Evolutionary conservation across 371 early-diverging fungal species (phyloP).

Genomic region (Lichtheimia ornata): DNA sequence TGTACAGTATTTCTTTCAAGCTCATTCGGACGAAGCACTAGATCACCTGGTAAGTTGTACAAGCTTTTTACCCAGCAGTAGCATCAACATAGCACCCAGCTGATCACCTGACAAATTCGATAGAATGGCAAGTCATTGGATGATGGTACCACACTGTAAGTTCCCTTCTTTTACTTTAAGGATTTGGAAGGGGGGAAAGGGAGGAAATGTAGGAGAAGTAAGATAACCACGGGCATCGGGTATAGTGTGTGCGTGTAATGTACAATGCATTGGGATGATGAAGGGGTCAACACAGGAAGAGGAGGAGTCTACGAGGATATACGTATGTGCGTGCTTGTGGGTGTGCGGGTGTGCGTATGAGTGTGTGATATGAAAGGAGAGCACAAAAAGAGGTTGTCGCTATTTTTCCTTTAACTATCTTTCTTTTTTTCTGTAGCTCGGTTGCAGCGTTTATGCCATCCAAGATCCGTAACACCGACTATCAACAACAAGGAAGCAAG

Average conservation of each 20-base stretch:
- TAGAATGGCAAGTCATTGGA: slow-evolving; percentile 15
- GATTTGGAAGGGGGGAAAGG: not conserved
- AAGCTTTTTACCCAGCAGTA: slow-evolving; percentile 3
- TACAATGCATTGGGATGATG: too few relatives aligned
- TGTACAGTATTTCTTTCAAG: slow-evolving; percentile 38
- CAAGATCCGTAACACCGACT: slow-evolving; percentile 9
- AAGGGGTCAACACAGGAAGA: too few relatives aligned
- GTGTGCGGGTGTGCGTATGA: too few relatives aligned
- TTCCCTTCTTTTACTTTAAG: slow-evolving; percentile 4
- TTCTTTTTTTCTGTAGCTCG: slow-evolving; percentile 4
- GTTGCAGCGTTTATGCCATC: slow-evolving; percentile 18
- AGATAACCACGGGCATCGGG: not conserved
- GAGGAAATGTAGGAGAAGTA: slow-evolving; percentile 3
- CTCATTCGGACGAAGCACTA: slow-evolving; percentile 33
- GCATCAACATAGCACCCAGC: not conserved
- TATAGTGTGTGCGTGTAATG: too few relatives aligned
- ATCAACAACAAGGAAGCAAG: slow-evolving; percentile 11
- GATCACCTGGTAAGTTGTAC: slow-evolving; percentile 26
- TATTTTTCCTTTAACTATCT: slow-evolving; percentile 1
- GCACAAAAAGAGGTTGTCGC: not conserved
- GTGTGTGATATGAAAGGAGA: too few relatives aligned
- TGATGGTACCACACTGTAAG: slow-evolving; percentile 16
- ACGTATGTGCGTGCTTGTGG: too few relatives aligned
- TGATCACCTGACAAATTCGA: slow-evolving; percentile 5
- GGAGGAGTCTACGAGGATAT: too few relatives aligned